Evolutionary conservation across 2,329 filamentous ascomycete species (phyloP), one percentile per base, ranked within the genome.

Genomic region (Bisporella sp.): DNA sequence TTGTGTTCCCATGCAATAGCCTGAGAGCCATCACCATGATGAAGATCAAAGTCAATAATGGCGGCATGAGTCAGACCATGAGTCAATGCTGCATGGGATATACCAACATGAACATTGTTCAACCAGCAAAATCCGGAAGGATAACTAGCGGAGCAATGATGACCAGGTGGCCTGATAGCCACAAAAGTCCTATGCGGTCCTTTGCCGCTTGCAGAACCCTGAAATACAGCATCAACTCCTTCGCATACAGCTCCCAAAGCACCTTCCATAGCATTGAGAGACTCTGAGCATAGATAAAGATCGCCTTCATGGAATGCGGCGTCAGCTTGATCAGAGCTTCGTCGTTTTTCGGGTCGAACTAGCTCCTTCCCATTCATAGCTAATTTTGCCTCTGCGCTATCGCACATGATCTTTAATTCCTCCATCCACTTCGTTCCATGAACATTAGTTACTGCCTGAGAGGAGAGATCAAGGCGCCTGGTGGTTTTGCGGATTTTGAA

Each of bases 101-200:
- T 96, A 0, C 92, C 93, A 28, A 99, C 89, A 64, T 97, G 92
- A 1, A 99, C 90, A 64, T 99, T 99, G 68, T 99, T 99, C 46
- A 99, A 72, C 92, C 93, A 99, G 71, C 93, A 99, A 65, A 99
- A 99, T 0, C 93, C 93, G 2, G 92, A 96, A 0, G 93, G 93
- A 60, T 86, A 85, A 46, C 86, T 81, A 4, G 89, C 82, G 2
- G 92, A 96, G 69, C 93, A 99, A 65, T 99, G 93, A 65, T 99
- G 93, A 1, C 93, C 93, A 0, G 93, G 93, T 4, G 93, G 93
- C 32, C 93, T 83, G 46, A 97, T 87, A 31, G 87, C 91, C 46
- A 97, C 89, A 66, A 99, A 99, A 0, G 91, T 90, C 49, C 89
- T 82, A 43, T 78, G 82, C 28, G 85, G 84, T 5, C 81, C 78